phyloP scores from a whole-genome alignment of 495 filamentous ascomycete genomes.

The Astrothelium subdiscretum region DNA sequence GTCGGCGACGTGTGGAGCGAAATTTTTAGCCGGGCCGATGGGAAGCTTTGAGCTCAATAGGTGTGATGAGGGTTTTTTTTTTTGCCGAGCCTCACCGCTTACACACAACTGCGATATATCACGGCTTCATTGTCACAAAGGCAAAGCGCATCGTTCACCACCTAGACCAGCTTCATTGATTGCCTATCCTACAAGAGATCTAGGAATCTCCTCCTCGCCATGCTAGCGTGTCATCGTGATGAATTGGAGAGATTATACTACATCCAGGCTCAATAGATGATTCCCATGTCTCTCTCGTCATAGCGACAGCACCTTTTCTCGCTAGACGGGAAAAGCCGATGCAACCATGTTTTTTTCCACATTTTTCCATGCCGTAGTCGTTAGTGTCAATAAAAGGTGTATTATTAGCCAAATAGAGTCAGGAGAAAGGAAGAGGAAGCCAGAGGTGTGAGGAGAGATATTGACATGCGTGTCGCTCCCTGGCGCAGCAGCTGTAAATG shows the following conservation, averaged over 20 bases:
- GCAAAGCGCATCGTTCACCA: not conserved
- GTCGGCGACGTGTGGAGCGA: not conserved
- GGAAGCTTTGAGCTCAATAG: not conserved
- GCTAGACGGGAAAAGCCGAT: not conserved
- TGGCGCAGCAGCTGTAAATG: not conserved
- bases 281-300: not conserved
- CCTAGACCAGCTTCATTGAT: not conserved
- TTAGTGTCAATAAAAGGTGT: not conserved
- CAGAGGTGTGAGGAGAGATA: too few species aligned
- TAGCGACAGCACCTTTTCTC: not conserved
- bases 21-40: too few species aligned
- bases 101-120: too few species aligned
- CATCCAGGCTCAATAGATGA: slow-evolving; percentile 1
- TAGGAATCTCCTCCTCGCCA: not conserved
- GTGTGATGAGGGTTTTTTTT: not conserved
- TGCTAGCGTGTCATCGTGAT: not conserved
- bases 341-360: not conserved
- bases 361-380: not conserved
- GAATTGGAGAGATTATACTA: slow-evolving; percentile 1
- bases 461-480: too few species aligned
- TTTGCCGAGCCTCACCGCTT: not conserved
- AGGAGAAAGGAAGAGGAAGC: not conserved
- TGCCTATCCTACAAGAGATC: not conserved
- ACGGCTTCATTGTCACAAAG: not conserved
- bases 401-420: not conserved